Base-by-base conservation (phyloP, 768 basidiomycete genomes). In the Macrolepiota albuminosa region DNA sequence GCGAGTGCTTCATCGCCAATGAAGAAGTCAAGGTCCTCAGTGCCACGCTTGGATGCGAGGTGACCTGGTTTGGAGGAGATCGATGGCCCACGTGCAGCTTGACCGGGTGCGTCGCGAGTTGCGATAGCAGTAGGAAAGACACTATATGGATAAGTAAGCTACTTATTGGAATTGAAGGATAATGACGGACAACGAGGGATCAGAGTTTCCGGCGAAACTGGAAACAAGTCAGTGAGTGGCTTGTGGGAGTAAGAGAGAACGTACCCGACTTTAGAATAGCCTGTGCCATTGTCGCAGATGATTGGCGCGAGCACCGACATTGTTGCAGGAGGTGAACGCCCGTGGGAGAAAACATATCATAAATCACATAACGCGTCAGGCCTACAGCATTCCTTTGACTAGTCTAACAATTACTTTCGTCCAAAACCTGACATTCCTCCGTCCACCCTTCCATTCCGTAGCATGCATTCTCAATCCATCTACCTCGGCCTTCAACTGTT, bases 41-140 rank as follows among this genome's bases (percentile, higher is more conserved):
- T 89, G 11, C 97, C 97, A 58, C 97, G 87, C 76, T 98, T 98
- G 59, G 92, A 92, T 2, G 96, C 96, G 50, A 98, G 86, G 75
- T 95, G 86, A 4, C 93, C 89, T 8, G 94, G 93, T 72, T 94
- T 94, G 43, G 84, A 75, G 31, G 93, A 91, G 50, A 95, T 77
- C 21, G 91, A 79, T 13, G 93, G 91, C 1, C 88, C 91, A 45
- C 86, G 81, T 52, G 88, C 81, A 8, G 81, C 61, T 64, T 86
- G 82, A 0, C 84, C 61, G 2, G 88, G 78, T 11, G 87, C 84
- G 62, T 91, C 86, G 63, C 93, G 84, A 13, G 94, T 95, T 4
- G 96, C 93, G 65, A 98, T 98, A 33, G 95, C 95, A 8, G 96
- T 98, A 2, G 97, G 96, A 70, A 98, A 97, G n/a, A 98, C 95